Percentiles rank a stretch among this genome's conserved stretches.
These are phyloP conservation scores for Austroboletus novae-zelandiae DNA, from an alignment of 1,284 basidiomycete species.

Conservation along the genomic window DNA sequence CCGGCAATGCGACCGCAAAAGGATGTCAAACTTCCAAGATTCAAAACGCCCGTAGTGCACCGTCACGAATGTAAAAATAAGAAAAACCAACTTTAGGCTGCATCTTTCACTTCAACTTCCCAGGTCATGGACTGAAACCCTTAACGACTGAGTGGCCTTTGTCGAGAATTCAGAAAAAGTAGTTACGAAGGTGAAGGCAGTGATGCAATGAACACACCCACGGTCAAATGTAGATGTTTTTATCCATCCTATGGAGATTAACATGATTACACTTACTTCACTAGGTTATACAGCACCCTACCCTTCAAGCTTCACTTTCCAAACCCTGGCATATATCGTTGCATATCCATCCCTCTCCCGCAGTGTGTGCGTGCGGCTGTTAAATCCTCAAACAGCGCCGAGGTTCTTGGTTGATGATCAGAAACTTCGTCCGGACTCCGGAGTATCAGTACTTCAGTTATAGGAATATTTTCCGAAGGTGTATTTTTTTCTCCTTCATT, in stretches of 20 bases:
- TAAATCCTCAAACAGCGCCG: background rate
- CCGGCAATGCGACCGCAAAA: background rate
- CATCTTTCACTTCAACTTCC: too few relatives aligned
- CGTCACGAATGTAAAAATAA: too few relatives aligned
- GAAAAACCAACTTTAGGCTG: too few relatives aligned
- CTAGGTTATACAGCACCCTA: too few relatives aligned
- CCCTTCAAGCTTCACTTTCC: too few relatives aligned
- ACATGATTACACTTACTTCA: too few relatives aligned
- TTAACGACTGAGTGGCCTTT: background rate
- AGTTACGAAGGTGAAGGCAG: background rate
- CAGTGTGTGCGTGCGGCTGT: background rate
- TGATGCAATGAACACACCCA: background rate
- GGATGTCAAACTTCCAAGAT: background rate
- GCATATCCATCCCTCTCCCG: background rate
- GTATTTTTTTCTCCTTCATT: background rate
- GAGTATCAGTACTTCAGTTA: background rate
- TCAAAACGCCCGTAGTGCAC: too few relatives aligned
- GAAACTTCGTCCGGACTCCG: background rate
- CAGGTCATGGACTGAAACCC: background rate
- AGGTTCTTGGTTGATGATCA: background rate
- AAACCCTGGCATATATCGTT: background rate
- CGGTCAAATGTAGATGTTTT: background rate
- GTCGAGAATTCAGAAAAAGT: background rate
- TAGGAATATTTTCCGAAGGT: background rate
- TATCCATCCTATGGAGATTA: too few relatives aligned